Evolutionary conservation across 192 early-diverging fungal genomes (phyloP), one percentile per base, ranked within the genome.

Genomic region (Coemansia sp.): DNA sequence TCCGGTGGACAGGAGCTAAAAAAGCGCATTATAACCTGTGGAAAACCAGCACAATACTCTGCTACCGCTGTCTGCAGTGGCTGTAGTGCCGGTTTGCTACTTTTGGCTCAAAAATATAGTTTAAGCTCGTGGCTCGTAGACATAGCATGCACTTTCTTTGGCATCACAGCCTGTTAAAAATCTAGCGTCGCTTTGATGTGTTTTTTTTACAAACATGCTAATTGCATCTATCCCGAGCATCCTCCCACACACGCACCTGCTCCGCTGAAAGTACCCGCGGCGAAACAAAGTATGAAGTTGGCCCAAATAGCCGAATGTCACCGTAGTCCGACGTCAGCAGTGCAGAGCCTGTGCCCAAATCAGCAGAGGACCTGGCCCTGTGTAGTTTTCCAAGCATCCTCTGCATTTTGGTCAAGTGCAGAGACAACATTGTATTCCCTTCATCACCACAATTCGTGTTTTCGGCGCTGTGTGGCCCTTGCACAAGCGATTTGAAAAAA

Each of bases 261-360:
- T 72, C 66, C 14, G 71, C 60, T 1, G 64, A 51, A 24, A 77
- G 57, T 16, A 77, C 62, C 43, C 66, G 53, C 48, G 75, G 75
- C 36, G 69, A 77, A 41, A 77, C 75, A 68, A 72, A 68, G 43
- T 68, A 77, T 12, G 75, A 72, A 23, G 35, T 38, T n/a, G 75
- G 69, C 5, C 75, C 75, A 21, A 67, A 41, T 16, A 77, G 52
- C 3, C 66, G 49, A 51, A 77, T 77, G 49, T 77, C 75, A 33
- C 75, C 75, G 35, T 56, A 70, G 52, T 77, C 75, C 15, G 75
- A 77, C 0, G 34, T 64, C 4, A 23, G 18, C 23, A 24, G 43
- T 18, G 11, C 23, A 21, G 36, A 23, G 7, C 30, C 16, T 20
- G 21, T 46, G 14, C 14, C 5, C 44, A 46, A 18, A 18, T 18